Percentiles rank a stretch among this genome's conserved stretches.
Evolutionary conservation across 176 grass and related monocot genomes (phyloP).

Genomic region (Secale cereale): DNA sequence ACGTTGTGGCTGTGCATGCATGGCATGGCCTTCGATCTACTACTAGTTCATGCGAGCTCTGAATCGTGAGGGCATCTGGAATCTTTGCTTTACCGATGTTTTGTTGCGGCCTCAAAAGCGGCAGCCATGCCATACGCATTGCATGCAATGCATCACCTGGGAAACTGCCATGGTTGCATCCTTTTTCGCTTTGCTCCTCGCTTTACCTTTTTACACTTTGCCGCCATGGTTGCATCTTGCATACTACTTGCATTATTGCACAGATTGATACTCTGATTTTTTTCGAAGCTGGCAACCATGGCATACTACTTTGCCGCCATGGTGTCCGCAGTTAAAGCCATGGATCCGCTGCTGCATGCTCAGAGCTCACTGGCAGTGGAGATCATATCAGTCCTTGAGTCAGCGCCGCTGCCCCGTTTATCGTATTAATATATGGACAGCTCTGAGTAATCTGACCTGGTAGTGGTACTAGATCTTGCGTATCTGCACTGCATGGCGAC

Average conservation of each 20-base stretch:
- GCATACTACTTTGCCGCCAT: too few relatives aligned
- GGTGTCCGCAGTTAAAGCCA: neutral
- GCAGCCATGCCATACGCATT: neutral
- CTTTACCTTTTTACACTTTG: neutral
- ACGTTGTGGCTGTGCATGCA: neutral
- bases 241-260: too few relatives aligned
- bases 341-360: neutral
- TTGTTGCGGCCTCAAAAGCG: conserved; percentile 8
- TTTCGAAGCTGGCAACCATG: neutral
- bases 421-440: neutral
- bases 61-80: neutral
- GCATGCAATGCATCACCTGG: conserved; percentile 3
- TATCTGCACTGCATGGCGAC: too few relatives aligned
- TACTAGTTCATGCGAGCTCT: neutral
- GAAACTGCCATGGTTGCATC: neutral
- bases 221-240: neutral
- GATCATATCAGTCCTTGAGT: neutral
- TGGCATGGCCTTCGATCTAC: neutral
- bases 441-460: neutral
- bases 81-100: conserved; percentile 48
- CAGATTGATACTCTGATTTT: neutral
- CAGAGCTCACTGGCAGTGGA: neutral
- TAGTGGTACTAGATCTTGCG: too few relatives aligned
- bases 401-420: neutral
- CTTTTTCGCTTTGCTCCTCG: neutral